Conservation (phyloP, 768 basidiomycete species). For the Boletus patriciae region DNA sequence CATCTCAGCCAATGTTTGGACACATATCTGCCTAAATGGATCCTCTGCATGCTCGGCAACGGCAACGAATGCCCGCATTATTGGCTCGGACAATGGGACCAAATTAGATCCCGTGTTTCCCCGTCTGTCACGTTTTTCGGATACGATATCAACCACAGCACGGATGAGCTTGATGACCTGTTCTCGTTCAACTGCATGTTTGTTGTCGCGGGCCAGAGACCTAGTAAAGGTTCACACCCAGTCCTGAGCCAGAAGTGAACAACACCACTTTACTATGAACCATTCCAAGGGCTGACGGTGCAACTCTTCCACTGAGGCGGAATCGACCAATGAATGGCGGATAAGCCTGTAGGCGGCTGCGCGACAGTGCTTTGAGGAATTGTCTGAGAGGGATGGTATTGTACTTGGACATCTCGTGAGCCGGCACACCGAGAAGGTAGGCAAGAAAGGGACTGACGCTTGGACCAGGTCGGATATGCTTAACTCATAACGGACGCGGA, state of each 20-base stretch:
- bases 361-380: slow-evolving; percentile 66
- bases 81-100: slow-evolving; percentile 67
- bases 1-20: slow-evolving; percentile 89
- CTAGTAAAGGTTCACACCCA: slow-evolving; percentile 39
- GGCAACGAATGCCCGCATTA: slow-evolving; percentile 88
- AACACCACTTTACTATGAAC: slow-evolving; percentile 83
- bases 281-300: slow-evolving; percentile 73
- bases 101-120: slow-evolving; percentile 41
- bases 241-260: not conserved
- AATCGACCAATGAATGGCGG: slow-evolving; percentile 73
- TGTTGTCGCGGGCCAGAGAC: slow-evolving; percentile 81
- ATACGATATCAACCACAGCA: slow-evolving; percentile 73
- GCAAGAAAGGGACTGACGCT: slow-evolving; percentile 52
- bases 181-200: slow-evolving; percentile 82
- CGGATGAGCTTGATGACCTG: slow-evolving; percentile 91
- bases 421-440: not conserved
- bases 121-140: slow-evolving; percentile 48
- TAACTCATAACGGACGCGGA: slow-evolving; percentile 77
- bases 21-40: slow-evolving; percentile 74
- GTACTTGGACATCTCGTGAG: slow-evolving; percentile 50
- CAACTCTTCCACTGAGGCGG: slow-evolving; percentile 65
- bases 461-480: slow-evolving; percentile 67
- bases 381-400: slow-evolving; percentile 77
- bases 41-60: slow-evolving; percentile 93
- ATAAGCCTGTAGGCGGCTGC: slow-evolving; percentile 83